These are phyloP conservation scores for Trichophyton simii DNA, from an alignment of 2,329 filamentous ascomycete genomes.

Conservation along the genomic window DNA sequence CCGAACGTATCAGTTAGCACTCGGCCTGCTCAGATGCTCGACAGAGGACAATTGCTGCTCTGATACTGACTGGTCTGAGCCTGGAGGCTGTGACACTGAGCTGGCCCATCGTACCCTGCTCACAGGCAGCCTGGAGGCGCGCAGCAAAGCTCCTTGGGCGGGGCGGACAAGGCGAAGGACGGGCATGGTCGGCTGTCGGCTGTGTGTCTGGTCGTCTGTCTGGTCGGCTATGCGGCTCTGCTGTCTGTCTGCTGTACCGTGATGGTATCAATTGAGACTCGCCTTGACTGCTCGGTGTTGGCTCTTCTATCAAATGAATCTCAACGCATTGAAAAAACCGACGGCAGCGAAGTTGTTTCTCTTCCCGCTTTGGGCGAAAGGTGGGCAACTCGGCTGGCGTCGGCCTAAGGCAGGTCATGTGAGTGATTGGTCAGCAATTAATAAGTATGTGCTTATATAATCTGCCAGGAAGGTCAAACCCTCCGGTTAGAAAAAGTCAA, in stretches of 20 bases:
- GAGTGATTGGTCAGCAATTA: not conserved
- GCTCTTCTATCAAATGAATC: not conserved
- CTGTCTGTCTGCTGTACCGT: slow-evolving; percentile 8
- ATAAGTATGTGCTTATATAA: not conserved
- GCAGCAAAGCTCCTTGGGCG: slow-evolving; percentile 1
- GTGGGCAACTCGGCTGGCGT: slow-evolving; percentile 1
- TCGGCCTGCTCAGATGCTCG: not conserved
- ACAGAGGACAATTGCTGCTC: no score
- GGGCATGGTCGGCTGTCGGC: slow-evolving; percentile 5
- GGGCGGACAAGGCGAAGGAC: slow-evolving; percentile 8
- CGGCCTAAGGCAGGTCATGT: not conserved
- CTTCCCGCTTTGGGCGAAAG: slow-evolving; percentile 3
- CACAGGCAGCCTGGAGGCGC: slow-evolving; percentile 6
- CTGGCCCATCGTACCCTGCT: slow-evolving; percentile 35
- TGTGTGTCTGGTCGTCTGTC: slow-evolving; percentile 5
- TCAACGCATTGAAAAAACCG: no score
- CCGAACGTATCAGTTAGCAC: not conserved
- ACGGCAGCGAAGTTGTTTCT: not conserved
- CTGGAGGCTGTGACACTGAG: slow-evolving; percentile 46
- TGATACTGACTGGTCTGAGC: slow-evolving; percentile 45
- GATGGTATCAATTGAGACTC: not conserved
- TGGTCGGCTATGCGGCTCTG: slow-evolving; percentile 11
- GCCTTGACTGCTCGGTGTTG: not conserved
- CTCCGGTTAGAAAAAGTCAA: no score
- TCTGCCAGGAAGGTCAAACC: no score